Evolutionary conservation across 345 rosid genomes (phyloP).

Genomic region (Eucalyptus erythrocorys): DNA sequence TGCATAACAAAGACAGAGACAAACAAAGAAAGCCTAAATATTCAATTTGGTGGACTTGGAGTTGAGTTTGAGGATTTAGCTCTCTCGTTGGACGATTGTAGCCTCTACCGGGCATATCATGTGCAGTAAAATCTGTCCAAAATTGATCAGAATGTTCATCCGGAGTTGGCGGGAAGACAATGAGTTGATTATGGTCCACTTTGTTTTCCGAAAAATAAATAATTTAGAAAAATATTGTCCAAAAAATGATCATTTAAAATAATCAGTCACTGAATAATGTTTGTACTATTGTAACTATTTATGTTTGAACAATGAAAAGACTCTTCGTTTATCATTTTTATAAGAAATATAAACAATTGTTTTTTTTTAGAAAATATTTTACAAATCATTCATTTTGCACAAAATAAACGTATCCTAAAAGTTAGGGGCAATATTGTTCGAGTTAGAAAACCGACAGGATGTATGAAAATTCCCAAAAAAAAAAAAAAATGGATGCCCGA

Average conservation of each 20-base stretch:
- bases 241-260: too few species aligned
- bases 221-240: too few species aligned
- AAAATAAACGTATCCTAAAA: too few species aligned
- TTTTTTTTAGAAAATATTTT: too few species aligned
- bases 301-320: too few species aligned
- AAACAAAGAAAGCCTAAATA: background rate
- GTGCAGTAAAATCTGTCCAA: background rate
- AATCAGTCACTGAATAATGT: background rate
- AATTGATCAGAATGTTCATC: background rate
- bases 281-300: too few species aligned
- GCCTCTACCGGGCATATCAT: background rate
- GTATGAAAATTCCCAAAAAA: too few species aligned
- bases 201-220: background rate
- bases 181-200: background rate
- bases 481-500: fast-evolving
- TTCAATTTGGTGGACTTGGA: background rate
- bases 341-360: fast-evolving
- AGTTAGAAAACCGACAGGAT: fast-evolving
- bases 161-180: background rate
- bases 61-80: too few species aligned
- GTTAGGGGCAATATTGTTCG: fast-evolving
- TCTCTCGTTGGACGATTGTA: background rate
- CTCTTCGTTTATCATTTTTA: fast-evolving
- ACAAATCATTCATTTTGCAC: too few species aligned
- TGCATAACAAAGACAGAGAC: background rate